A percentile compares a stretch with the other conserved stretches of the same genome.
Evolutionary conservation across 305 asterid species (phyloP).

Genomic region (Fraxinus baroniana): DNA sequence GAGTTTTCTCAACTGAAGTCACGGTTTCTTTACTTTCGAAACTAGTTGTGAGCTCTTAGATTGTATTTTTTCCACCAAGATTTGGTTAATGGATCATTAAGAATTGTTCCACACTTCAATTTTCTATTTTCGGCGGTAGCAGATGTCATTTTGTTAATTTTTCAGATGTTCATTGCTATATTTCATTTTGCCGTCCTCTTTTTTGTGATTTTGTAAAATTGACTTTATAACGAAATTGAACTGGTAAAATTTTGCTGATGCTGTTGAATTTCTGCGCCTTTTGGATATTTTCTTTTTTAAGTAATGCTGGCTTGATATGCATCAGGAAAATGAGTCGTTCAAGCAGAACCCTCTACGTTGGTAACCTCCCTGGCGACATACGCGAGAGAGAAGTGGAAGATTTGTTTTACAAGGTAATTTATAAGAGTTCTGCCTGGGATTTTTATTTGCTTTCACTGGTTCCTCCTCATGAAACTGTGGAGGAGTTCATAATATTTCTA

Average conservation of each 20-base stretch:
- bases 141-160: background rate
- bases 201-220: background rate
- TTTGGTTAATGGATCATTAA: background rate
- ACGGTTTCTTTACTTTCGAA: background rate
- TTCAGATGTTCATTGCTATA: background rate
- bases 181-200: background rate
- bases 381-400: constrained; percentile 97
- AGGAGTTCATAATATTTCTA: background rate
- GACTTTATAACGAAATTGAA: background rate
- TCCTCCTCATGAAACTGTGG: background rate
- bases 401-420: constrained; percentile 77
- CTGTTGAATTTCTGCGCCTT: background rate
- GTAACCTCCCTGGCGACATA: constrained; percentile 96
- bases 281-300: background rate
- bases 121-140: background rate
- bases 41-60: background rate
- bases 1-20: background rate
- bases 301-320: background rate
- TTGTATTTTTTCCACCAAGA: background rate
- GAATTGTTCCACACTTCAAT: background rate
- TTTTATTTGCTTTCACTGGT: background rate
- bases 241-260: background rate
- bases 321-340: constrained; percentile 80
- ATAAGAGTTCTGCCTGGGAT: background rate
- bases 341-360: constrained; percentile 92